Percentiles rank a stretch among this genome's conserved stretches.
Evolutionary conservation across 2,329 filamentous ascomycete species (phyloP).

Genomic region (Neonectria neomacrospora): DNA sequence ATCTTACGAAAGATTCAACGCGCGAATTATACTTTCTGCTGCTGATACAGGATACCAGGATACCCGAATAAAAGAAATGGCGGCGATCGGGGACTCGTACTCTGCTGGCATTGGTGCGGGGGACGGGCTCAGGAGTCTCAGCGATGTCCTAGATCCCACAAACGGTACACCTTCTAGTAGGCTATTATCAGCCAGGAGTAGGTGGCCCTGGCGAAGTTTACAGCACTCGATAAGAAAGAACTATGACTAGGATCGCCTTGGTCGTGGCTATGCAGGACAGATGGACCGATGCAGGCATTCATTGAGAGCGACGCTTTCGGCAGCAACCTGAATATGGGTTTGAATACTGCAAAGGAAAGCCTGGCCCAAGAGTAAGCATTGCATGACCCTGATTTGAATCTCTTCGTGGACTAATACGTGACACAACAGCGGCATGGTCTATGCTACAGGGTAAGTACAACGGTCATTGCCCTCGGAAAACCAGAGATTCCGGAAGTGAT

Average conservation of each 20-base stretch:
- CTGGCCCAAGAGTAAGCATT: background rate
- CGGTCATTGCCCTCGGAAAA: no score
- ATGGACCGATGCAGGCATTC: constrained; percentile 3
- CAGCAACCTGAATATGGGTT: background rate
- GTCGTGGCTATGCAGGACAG: constrained; percentile 8
- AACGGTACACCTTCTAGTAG: constrained; percentile 19
- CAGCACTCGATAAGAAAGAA: constrained; percentile 5
- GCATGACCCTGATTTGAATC: no score
- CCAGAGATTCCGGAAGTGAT: background rate
- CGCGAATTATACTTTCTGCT: no score
- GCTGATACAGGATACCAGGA: no score
- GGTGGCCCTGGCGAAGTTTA: background rate
- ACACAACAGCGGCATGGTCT: constrained; percentile 5
- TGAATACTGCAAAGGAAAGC: constrained; percentile 19
- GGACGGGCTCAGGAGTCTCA: background rate
- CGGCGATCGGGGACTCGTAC: constrained; percentile 30
- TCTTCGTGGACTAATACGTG: no score
- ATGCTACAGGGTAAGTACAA: background rate
- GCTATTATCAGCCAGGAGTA: constrained; percentile 6
- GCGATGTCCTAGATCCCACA: background rate
- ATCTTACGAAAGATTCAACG: no score
- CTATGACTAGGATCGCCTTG: constrained; percentile 6
- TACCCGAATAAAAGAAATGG: constrained; percentile 16
- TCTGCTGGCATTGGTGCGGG: constrained; percentile 33
- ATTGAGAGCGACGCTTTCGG: constrained; percentile 12